Evolutionary conservation across 805 yeast species (phyloP), one percentile per base, ranked within the genome.

Genomic region (Maudiozyma serrabonitensis): DNA sequence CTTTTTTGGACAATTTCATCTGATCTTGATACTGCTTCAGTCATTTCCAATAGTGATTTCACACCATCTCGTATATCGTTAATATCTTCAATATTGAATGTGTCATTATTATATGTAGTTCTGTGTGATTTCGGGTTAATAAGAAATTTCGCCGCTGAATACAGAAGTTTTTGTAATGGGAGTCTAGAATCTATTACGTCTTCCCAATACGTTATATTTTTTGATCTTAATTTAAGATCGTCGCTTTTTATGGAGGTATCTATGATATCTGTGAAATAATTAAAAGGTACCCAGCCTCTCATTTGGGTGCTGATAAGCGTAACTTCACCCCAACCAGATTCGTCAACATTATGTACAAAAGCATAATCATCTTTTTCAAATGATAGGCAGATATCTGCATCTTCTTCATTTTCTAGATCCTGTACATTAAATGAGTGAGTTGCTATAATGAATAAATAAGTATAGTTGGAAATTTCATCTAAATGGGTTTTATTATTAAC

Each of bases 261-360:
- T 4, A 80, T 58, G 4, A 69, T 61, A 51, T 70, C 73, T 5
- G 81, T 68, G 58, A 85, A 86, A 66, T 83, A 86, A 60, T 85
- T 86, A 75, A 86, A 81, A 3, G 95, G 95, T 16, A 85, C 87
- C 95, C 95, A 86, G 16, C 95, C 95, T 53, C 88, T 69, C 56
- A 75, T 74, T 46, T 81, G 69, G 13, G 81, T 71, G 49, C 79
- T 81, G 8, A 85, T 66, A 38, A 84, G 60, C 0, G 90, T 85
- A 2, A 85, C 93, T 63, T 86, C 95, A 52, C 90, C 91, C 95
- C 95, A 86, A 0, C 93, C 95, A 19, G 88, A 81, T 48, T 82
- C 82, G 62, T 85, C 93, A 21, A 84, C 78, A 7, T 85, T 77
- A 58, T 84, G 89, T 4, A 86, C 86, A 64, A 84, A 86, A 0